Evolutionary conservation across 2,329 filamentous ascomycete genomes (phyloP), one percentile per base, ranked within the genome.

Genomic region (Aspergillus sp.): DNA sequence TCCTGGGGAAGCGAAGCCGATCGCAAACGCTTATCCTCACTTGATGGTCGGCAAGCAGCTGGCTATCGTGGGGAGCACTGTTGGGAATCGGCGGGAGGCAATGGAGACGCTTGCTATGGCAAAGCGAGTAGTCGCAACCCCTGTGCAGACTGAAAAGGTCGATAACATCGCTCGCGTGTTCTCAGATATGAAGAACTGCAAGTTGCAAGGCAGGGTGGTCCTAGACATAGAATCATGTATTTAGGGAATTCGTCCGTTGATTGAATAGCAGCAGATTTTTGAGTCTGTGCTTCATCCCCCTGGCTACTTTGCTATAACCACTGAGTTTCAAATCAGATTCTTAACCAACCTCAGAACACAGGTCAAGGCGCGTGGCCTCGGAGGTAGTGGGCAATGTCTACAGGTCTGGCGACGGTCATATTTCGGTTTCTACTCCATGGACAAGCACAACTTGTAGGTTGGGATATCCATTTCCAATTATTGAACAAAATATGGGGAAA

Each of bases 81-180:
- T 80, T n/a, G 79, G 79, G 1, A 80, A 76, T 51, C 70, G 76
- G 42, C 67, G 70, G 50, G 78, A 81, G 26, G 78, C 78, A 11
- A 66, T 76, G 40, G 76, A 79, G 56, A 69, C 71, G 9, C 55
- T 79, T 50, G 71, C 78, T 4, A 70, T 78, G 65, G 76, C 74
- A 11, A 70, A 73, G 14, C 65, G 76, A 26, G 76, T 76, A 3
- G 60, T 77, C 24, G 68, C 79, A 44, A 76, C 75, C 59, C 71
- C 73, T 57, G 61, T 72, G 40, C 64, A 68, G 47, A 60, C 65
- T 9, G 72, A 76, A 60, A 75, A 74, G 58, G 73, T 78, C 73
- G 70, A 73, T 7, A 70, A 72, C 22, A 58, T 78, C 60, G 73
- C 71, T 7, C 63, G 72, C 36, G 68, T 77, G 3, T 77, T 77